phyloP scores from a whole-genome alignment of 257 asterid genomes.

The Solanum chiquidenum region DNA sequence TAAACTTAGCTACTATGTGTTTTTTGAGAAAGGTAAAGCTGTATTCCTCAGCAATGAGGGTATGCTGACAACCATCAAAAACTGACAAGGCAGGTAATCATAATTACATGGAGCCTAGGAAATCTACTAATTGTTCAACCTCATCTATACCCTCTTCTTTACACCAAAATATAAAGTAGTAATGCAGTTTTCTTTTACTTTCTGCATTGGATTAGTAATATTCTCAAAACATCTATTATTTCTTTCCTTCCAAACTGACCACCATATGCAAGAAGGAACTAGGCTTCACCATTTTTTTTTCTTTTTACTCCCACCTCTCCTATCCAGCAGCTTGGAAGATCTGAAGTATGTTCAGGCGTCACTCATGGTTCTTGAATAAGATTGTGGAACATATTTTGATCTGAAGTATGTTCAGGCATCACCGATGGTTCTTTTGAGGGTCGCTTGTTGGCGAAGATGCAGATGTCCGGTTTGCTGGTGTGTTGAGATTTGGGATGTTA shows the following conservation, averaged over 20 bases:
- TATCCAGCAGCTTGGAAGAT: neutral
- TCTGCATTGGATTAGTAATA: too few relatives aligned
- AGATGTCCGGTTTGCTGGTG: neutral
- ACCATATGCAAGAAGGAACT: neutral
- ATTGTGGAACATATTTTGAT: neutral
- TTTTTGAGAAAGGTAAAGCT: neutral
- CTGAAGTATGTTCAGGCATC: neutral
- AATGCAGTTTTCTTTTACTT: too few relatives aligned
- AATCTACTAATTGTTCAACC: too few relatives aligned
- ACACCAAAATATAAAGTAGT: too few relatives aligned
- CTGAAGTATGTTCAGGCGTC: neutral
- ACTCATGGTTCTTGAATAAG: neutral
- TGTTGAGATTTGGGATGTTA: neutral
- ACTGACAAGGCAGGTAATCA: too few relatives aligned
- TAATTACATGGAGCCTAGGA: too few relatives aligned
- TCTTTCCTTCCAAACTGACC: neutral
- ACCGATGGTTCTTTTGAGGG: neutral
- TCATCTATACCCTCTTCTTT: too few relatives aligned
- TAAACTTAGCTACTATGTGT: neutral
- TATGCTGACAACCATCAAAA: neutral
- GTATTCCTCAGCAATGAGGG: neutral
- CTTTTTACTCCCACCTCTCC: neutral
- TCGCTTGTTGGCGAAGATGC: neutral
- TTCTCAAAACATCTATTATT: neutral
- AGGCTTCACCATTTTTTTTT: neutral